Evolutionary conservation across 2,329 filamentous ascomycete genomes (phyloP).

Genomic region (Cladosporium oxysporum): DNA sequence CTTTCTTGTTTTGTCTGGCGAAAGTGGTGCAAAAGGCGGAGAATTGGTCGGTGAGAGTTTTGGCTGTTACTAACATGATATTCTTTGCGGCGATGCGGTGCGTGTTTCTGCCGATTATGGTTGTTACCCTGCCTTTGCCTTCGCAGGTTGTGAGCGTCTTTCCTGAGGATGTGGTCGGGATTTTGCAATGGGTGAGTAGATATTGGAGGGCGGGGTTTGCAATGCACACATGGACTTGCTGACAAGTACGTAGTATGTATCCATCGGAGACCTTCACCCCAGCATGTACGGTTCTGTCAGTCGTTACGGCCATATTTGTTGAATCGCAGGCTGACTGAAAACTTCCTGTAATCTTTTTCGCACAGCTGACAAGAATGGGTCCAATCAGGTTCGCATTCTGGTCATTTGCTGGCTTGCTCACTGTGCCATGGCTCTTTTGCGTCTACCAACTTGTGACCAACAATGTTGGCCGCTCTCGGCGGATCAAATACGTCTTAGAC

Average conservation of each 20-base stretch:
- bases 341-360: too few relatives aligned
- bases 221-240: neutral
- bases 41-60: conserved; percentile 75
- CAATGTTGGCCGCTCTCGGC: conserved; percentile 76
- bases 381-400: conserved; percentile 74
- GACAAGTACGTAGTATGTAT: conserved; percentile 3
- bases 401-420: conserved; percentile 82
- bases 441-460: conserved; percentile 89
- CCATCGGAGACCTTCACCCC: neutral
- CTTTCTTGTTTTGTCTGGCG: conserved; percentile 85
- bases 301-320: neutral
- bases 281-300: neutral
- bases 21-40: conserved; percentile 91
- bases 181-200: conserved; percentile 68
- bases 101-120: conserved; percentile 90
- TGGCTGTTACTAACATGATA: conserved; percentile 74
- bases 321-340: neutral
- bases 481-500: conserved; percentile 81
- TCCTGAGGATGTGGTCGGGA: conserved; percentile 65
- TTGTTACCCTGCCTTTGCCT: conserved; percentile 86
- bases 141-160: conserved; percentile 70
- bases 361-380: neutral
- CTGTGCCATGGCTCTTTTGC: conserved; percentile 89
- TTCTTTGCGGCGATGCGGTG: conserved; percentile 77
- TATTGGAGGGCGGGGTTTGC: neutral